Evolutionary conservation across 2,329 filamentous ascomycete species (phyloP).

Genomic region (Scedosporium apiospermum): DNA sequence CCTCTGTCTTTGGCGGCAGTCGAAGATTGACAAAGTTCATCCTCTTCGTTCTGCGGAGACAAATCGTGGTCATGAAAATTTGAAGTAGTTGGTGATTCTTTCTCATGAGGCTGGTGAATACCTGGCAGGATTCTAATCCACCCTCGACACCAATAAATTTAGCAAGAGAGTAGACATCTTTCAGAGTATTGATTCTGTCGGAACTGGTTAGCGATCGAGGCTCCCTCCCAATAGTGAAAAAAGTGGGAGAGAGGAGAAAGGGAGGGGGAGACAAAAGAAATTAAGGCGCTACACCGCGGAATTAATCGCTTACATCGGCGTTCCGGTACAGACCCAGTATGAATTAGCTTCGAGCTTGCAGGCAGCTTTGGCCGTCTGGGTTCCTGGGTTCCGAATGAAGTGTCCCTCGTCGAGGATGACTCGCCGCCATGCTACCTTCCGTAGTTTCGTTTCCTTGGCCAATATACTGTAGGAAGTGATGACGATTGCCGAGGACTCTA

Average conservation of each 20-base stretch:
- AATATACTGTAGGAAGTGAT: conserved; percentile 80
- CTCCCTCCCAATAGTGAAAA: no score
- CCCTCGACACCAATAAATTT: conserved; percentile 69
- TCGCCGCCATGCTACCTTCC: conserved; percentile 59
- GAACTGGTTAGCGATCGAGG: neutral
- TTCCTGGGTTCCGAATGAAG: conserved; percentile 66
- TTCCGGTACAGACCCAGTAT: conserved; percentile 72
- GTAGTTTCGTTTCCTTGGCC: conserved; percentile 43
- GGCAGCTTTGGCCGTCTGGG: conserved; percentile 62
- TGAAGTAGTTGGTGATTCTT: conserved; percentile 59
- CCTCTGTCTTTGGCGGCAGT: conserved; percentile 68
- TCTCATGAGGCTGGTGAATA: conserved; percentile 62
- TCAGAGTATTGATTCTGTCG: conserved; percentile 62
- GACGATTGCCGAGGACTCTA: conserved; percentile 63
- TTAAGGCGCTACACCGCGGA: neutral
- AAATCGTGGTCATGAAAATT: conserved; percentile 69
- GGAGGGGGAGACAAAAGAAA: no score
- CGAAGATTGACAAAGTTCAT: conserved; percentile 82
- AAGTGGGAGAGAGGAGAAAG: no score
- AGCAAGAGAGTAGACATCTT: conserved; percentile 71
- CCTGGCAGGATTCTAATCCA: conserved; percentile 60
- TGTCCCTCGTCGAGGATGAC: conserved; percentile 80
- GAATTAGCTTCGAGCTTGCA: conserved; percentile 58
- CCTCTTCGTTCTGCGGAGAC: conserved; percentile 72
- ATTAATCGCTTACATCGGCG: conserved; percentile 53